These are phyloP conservation scores for Candida boidinii DNA, from an alignment of 805 yeast species.

Conservation along the genomic window DNA sequence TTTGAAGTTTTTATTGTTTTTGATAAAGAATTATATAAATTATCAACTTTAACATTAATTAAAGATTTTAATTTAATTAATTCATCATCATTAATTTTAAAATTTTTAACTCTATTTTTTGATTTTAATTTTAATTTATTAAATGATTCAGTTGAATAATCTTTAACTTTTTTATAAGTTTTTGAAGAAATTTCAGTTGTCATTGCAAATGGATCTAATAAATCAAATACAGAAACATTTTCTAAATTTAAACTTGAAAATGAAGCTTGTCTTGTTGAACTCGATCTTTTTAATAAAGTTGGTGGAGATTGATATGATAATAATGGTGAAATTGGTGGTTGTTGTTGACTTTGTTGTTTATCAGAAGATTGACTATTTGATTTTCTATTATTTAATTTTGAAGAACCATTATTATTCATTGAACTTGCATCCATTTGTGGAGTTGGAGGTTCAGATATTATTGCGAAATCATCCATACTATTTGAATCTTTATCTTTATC, in stretches of 20 bases:
- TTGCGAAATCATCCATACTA: too few species aligned
- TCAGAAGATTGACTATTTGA: too few species aligned
- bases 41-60: conserved; percentile 24
- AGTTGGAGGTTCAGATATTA: too few species aligned
- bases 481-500: too few species aligned
- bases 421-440: too few species aligned
- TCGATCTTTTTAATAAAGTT: conserved; percentile 33
- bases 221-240: conserved; percentile 19
- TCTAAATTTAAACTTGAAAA: conserved; percentile 15
- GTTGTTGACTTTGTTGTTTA: too few species aligned
- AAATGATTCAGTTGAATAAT: conserved; percentile 17
- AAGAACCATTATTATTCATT: too few species aligned
- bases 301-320: conserved; percentile 40
- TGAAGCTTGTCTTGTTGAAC: conserved; percentile 23
- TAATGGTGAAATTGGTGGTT: too few species aligned
- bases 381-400: too few species aligned
- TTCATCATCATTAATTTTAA: conserved; percentile 20
- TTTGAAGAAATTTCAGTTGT: conserved; percentile 16
- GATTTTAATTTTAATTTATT: conserved; percentile 11
- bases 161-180: conserved; percentile 21
- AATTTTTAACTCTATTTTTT: too few species aligned
- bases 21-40: conserved; percentile 28
- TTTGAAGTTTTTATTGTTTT: conserved; percentile 33
- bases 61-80: conserved; percentile 15
- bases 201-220: conserved; percentile 20